phyloP scores from a whole-genome alignment of 2,329 filamentous ascomycete genomes.

The Gnomoniopsis smithogilvyi region DNA sequence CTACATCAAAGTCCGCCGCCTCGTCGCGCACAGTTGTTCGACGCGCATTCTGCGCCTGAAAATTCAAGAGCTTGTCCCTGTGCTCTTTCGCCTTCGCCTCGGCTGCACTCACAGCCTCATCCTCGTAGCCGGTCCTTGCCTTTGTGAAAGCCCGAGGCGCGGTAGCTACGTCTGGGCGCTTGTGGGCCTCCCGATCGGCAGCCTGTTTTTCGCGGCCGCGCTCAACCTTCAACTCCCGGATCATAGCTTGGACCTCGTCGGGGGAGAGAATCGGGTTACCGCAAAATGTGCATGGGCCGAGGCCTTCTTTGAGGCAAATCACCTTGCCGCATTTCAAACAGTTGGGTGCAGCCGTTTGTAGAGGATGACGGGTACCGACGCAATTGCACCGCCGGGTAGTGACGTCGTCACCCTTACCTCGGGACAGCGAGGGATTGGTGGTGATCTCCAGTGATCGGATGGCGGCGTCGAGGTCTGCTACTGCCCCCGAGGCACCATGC shows the following conservation, averaged over 20 bases:
- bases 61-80: conserved; percentile 74
- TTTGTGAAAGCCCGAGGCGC: conserved; percentile 58
- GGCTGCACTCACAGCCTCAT: conserved; percentile 48
- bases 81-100: conserved; percentile 71
- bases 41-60: conserved; percentile 81
- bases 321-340: conserved; percentile 93
- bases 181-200: conserved; percentile 69
- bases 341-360: conserved; percentile 89
- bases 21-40: conserved; percentile 85
- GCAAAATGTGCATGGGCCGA: conserved; percentile 94
- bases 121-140: conserved; percentile 34
- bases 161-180: conserved; percentile 61
- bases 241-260: conserved; percentile 79
- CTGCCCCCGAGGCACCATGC: conserved; percentile 73
- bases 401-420: conserved; percentile 41
- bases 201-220: conserved; percentile 84
- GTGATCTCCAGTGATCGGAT: conserved; percentile 89
- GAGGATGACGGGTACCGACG: conserved; percentile 80
- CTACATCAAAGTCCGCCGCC: conserved; percentile 61
- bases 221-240: conserved; percentile 78
- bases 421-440: conserved; percentile 70
- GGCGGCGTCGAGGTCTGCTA: conserved; percentile 72
- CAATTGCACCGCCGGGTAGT: conserved; percentile 75
- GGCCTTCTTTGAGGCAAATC: conserved; percentile 87
- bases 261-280: conserved; percentile 67